These are phyloP conservation scores for Fonsecaea monophora DNA, from an alignment of 2,329 filamentous ascomycete species.

Conservation along the genomic window DNA sequence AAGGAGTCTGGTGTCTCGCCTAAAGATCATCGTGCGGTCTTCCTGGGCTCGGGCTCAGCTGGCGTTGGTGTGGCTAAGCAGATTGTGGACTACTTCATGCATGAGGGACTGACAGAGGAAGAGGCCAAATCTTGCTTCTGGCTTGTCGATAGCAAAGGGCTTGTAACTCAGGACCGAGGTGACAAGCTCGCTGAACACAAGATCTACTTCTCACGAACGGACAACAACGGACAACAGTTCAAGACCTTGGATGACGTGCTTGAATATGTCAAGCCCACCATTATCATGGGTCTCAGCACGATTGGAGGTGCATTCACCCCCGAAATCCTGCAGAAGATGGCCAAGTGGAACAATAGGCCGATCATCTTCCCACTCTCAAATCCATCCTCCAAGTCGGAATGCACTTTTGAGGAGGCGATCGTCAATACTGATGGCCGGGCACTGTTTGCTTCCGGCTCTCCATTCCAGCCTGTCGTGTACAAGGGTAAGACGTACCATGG, in stretches of 20 bases:
- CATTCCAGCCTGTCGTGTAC: constrained; percentile 76
- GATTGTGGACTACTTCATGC: constrained; percentile 95
- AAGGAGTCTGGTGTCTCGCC: constrained; percentile 84
- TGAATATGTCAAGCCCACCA: constrained; percentile 92
- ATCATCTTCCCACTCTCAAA: constrained; percentile 98
- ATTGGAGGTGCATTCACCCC: constrained; percentile 95
- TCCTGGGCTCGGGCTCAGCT: constrained; percentile 93
- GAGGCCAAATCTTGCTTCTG: constrained; percentile 91
- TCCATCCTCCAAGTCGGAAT: constrained; percentile 94
- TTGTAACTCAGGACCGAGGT: constrained; percentile 90
- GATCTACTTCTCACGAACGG: constrained; percentile 69
- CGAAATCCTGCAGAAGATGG: constrained; percentile 73
- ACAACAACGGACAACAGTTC: constrained; percentile 71
- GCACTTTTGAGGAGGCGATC: constrained; percentile 93
- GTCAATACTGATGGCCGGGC: constrained; percentile 87
- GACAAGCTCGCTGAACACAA: constrained; percentile 93
- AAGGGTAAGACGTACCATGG: constrained; percentile 75
- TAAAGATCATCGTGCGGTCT: constrained; percentile 91
- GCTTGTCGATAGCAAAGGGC: constrained; percentile 95
- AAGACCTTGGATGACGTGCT: constrained; percentile 87
- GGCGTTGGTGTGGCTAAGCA: constrained; percentile 98
- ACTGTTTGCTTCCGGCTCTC: constrained; percentile 94
- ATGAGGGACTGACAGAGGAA: constrained; percentile 85
- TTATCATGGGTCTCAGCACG: constrained; percentile 91
- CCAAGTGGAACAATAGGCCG: constrained; percentile 72